Percentiles rank a stretch among this genome's conserved stretches.
Evolutionary conservation across 78 protist species (phyloP).

Genomic region (Chrysochromulina tobinii): DNA sequence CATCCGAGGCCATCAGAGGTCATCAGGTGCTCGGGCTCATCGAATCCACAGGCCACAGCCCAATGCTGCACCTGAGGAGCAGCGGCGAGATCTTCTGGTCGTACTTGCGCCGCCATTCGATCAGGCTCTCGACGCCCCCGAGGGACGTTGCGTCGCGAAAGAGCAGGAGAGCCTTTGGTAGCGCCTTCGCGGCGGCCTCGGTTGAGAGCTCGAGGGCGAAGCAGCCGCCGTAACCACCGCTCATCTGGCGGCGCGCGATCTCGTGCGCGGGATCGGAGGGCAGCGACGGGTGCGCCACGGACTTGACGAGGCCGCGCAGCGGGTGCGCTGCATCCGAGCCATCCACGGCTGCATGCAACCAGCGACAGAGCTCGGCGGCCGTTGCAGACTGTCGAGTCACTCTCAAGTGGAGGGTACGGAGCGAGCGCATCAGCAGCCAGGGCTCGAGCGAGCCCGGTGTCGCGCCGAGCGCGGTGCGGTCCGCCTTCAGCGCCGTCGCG

Average conservation of each 20-base stretch:
- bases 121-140: constrained; percentile 35
- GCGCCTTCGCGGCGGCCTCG: neutral
- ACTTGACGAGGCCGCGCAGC: neutral
- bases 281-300: constrained; percentile 11
- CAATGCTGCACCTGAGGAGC: constrained; percentile 23
- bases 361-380: neutral
- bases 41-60: neutral
- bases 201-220: neutral
- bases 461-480: constrained; percentile 24
- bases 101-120: constrained; percentile 37
- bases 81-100: constrained; percentile 10
- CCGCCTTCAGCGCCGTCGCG: neutral
- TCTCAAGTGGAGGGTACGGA: constrained; percentile 35
- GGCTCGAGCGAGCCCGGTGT: constrained; percentile 15
- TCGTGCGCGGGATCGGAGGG: neutral
- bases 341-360: neutral
- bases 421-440: constrained; percentile 38
- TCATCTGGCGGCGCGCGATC: constrained; percentile 11
- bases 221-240: constrained; percentile 8
- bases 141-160: constrained; percentile 38
- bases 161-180: neutral
- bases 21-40: no score
- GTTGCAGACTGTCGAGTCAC: neutral
- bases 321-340: neutral
- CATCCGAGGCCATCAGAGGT: no score